These are phyloP conservation scores for Paraconiothyrium brasiliense DNA, from an alignment of 2,329 filamentous ascomycete species.

Conservation along the genomic window DNA sequence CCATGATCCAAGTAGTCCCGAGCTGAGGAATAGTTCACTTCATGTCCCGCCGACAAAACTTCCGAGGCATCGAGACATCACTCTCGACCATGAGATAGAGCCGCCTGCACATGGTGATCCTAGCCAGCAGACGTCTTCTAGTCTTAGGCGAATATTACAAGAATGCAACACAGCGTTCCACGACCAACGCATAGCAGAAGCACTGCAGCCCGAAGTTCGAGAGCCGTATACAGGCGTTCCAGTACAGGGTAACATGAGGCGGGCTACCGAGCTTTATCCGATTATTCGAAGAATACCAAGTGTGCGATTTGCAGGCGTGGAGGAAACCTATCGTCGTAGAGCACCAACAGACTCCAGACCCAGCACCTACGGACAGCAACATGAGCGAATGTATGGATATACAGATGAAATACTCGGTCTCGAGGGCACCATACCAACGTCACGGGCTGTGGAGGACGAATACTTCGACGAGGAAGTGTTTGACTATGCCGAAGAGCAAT, in stretches of 20 bases:
- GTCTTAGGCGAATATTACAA: slow-evolving; percentile 35
- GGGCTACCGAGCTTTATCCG: not conserved
- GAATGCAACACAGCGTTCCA: slow-evolving; percentile 36
- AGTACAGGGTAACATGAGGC: not conserved
- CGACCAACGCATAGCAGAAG: slow-evolving; percentile 15
- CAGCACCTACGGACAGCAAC: slow-evolving; percentile 42
- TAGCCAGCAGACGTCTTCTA: slow-evolving; percentile 31
- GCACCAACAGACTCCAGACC: slow-evolving; percentile 26
- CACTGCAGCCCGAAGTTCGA: slow-evolving; percentile 11
- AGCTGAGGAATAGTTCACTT: slow-evolving; percentile 9
- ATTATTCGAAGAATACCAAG: slow-evolving; percentile 21
- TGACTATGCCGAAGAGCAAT: slow-evolving; percentile 19
- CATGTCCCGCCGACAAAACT: not conserved
- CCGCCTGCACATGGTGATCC: slow-evolving; percentile 3
- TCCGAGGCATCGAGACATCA: not conserved
- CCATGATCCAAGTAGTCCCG: slow-evolving; percentile 3
- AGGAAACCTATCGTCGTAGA: slow-evolving; percentile 13
- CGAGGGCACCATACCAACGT: slow-evolving; percentile 1
- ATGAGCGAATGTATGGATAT: slow-evolving; percentile 22
- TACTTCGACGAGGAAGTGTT: slow-evolving; percentile 19
- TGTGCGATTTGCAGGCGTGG: slow-evolving; percentile 27
- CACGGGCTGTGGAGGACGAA: slow-evolving; percentile 11
- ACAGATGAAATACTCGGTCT: slow-evolving; percentile 3
- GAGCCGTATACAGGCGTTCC: not conserved
- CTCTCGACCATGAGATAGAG: slow-evolving; percentile 2